phyloP scores from a whole-genome alignment of 2,329 filamentous ascomycete genomes.

The Tetracladium maxilliforme region DNA sequence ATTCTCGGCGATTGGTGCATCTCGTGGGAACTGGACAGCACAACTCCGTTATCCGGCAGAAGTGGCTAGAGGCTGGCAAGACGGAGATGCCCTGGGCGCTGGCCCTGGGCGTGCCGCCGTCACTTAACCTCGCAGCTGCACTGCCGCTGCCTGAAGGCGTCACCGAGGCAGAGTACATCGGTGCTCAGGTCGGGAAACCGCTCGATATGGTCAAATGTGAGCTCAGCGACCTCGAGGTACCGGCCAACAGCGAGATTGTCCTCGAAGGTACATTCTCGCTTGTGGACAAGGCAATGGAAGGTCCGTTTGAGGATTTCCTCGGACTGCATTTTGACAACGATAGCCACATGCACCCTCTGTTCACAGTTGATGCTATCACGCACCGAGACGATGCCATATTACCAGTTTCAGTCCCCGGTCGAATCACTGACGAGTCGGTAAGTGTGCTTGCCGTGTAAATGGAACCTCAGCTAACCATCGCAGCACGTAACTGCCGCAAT shows the following conservation, averaged over 20 bases:
- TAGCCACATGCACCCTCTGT: constrained; percentile 19
- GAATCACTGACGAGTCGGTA: constrained; percentile 26
- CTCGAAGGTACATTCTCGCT: constrained; percentile 31
- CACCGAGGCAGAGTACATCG: constrained; percentile 30
- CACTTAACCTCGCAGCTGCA: constrained; percentile 28
- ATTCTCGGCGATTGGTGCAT: constrained; percentile 22
- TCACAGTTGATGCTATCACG: constrained; percentile 29
- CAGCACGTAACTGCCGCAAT: constrained; percentile 25
- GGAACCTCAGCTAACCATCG: constrained; percentile 1
- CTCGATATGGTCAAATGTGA: constrained; percentile 35
- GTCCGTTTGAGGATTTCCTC: constrained; percentile 32
- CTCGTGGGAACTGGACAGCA: constrained; percentile 29
- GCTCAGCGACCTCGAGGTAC: constrained; percentile 30
- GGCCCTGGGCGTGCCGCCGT: constrained; percentile 31
- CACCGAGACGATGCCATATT: constrained; percentile 30
- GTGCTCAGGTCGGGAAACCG: constrained; percentile 25
- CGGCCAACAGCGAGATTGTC: constrained; percentile 33
- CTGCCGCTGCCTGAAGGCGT: constrained; percentile 34
- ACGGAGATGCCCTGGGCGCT: constrained; percentile 32
- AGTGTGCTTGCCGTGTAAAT: neutral
- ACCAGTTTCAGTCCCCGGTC: constrained; percentile 25
- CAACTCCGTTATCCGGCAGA: constrained; percentile 26
- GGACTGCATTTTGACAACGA: constrained; percentile 28
- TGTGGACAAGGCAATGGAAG: constrained; percentile 25
- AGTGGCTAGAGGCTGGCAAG: constrained; percentile 27